A percentile compares a stretch with the other conserved stretches of the same genome.
Conservation (phyloP, 1,284 basidiomycete genomes). For the Microbotryum violaceum region DNA sequence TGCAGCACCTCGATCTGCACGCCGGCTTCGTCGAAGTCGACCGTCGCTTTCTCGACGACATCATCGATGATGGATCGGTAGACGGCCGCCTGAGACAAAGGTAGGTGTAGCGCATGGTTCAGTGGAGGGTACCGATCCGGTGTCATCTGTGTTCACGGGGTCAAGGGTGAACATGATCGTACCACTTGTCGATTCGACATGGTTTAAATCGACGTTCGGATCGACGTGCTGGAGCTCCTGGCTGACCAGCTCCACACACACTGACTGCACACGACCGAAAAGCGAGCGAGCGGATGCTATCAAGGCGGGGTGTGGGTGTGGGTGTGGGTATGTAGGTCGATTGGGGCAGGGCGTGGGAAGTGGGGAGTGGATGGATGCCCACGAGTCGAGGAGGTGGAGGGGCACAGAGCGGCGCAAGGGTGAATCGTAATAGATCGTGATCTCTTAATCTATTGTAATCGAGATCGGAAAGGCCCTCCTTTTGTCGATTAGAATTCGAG, state of each 20-base stretch:
- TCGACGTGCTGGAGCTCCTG: neutral
- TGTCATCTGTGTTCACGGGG: conserved; percentile 38
- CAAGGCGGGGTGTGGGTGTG: no score
- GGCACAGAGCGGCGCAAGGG: no score
- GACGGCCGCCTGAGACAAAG: conserved; percentile 61
- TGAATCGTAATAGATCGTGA: no score
- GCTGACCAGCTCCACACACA: neutral
- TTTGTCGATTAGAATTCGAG: no score
- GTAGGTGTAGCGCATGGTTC: neutral
- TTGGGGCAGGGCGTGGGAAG: no score
- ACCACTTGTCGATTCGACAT: neutral
- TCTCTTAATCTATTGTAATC: no score
- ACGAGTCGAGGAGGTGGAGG: no score
- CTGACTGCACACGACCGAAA: no score
- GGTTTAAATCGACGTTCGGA: neutral
- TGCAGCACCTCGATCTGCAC: conserved; percentile 84
- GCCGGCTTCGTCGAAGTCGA: conserved; percentile 95
- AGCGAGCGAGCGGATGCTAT: no score
- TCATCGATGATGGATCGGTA: conserved; percentile 96
- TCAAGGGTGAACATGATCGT: conserved; percentile 46
- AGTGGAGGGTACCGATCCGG: neutral
- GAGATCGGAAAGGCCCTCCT: no score
- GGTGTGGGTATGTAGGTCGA: no score
- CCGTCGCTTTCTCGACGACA: conserved; percentile 77
- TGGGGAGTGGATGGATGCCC: no score